Evolutionary conservation across 2,329 filamentous ascomycete genomes (phyloP), one percentile per base, ranked within the genome.

Genomic region (Nakataea oryzae): DNA sequence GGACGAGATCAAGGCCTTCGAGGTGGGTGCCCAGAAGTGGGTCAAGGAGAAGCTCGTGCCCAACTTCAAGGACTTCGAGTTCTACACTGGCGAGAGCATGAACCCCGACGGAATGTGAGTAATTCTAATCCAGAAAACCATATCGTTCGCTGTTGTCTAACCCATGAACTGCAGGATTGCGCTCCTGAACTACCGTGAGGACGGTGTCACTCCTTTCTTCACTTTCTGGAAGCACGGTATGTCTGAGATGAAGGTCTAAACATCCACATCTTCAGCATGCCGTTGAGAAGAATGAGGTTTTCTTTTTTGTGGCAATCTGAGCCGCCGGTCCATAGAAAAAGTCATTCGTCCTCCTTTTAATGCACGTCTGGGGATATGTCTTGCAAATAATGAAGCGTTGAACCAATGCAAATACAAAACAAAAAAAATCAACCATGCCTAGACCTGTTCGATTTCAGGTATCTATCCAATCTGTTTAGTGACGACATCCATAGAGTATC

Each of bases 41-140:
- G 88, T 90, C 77, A 96, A 96, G 84, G 88, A 91, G 82, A 86
- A 85, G 74, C 82, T 96, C 68, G 80, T 88, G 64, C 79, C 74
- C 75, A 93, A 91, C 81, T 96, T 96, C 84, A 93, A 96, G 82
- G 91, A 97, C 82, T 96, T 88, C 77, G 93, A 97, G 77, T 93
- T 97, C 79, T 90, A 89, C 79, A 91, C 89, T 70, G 93, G 93
- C 80, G 88, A 95, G 83, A 89, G 86, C 70, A 96, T 96, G 91
- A 86, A 96, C 79, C 87, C 89, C 70, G 90, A 96, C 73, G 93
- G 89, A 81, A 96, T 97, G 95, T 95, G 81, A 73, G 89, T 84
- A 9, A 24, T 12, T 32, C 50, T 11, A 12, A 32, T 12, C 30
- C 8, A 32, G 4, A 21, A n/a, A 21, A 13, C 41, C 41, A n/a